These are phyloP conservation scores for Thuidium tamariscinum DNA, from an alignment of 225 moss, liverwort and hornwort genomes.

Conservation along the genomic window DNA sequence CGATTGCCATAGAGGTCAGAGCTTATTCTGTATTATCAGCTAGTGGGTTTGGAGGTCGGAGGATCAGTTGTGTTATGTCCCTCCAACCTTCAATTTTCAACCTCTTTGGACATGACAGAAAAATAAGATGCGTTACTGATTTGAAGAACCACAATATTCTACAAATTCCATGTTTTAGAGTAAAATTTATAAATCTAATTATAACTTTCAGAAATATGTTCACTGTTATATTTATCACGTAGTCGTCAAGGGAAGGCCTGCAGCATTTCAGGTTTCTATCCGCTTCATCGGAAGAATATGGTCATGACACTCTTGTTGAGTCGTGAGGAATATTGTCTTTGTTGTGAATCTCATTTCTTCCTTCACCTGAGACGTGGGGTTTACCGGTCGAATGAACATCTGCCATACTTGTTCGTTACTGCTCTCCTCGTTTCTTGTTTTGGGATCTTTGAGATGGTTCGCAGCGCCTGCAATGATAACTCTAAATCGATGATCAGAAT, in stretches of 20 bases:
- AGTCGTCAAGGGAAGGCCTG: background rate
- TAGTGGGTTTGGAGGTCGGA: background rate
- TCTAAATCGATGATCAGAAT: background rate
- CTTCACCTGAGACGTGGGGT: background rate
- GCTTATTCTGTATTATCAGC: background rate
- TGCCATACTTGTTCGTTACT: background rate
- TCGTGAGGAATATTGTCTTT: background rate
- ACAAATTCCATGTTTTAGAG: background rate
- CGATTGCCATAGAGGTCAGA: background rate
- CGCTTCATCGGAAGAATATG: background rate
- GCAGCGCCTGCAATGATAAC: background rate
- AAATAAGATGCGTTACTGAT: background rate
- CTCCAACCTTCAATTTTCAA: background rate
- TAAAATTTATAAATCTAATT: background rate
- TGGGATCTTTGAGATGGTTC: background rate
- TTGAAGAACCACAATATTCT: background rate
- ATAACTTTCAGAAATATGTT: background rate
- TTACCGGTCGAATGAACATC: background rate
- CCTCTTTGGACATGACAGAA: background rate
- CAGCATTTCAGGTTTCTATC: background rate
- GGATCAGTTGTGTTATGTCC: background rate
- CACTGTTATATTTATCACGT: background rate
- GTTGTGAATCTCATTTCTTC: background rate
- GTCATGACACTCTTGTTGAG: background rate
- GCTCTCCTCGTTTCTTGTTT: background rate